Evolutionary conservation across 2,329 filamentous ascomycete species (phyloP), one percentile per base, ranked within the genome.

Genomic region (Conoideocrella luteorostrata): DNA sequence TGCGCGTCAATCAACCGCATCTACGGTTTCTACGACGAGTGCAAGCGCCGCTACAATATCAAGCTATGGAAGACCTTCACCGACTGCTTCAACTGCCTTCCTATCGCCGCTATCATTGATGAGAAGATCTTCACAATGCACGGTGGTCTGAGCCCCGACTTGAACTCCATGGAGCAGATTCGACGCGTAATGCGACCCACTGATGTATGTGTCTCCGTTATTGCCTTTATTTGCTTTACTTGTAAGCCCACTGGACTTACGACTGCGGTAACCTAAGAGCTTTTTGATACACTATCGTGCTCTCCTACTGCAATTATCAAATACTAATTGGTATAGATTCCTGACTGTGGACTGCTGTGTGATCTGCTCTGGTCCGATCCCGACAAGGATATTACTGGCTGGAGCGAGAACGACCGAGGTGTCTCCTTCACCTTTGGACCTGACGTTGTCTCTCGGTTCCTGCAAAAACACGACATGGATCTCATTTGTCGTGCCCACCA

Each of bases 121-220:
- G 93, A 96, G 77, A 98, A 97, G 84, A 98, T 98, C 64, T 97
- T 98, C 75, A 96, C 90, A 63, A 96, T 98, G 91, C 93, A 98
- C 71, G 93, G 93, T 63, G 93, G 93, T 62, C 73, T 98, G 60
- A 96, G 89, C 68, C 93, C 93, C 35, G 93, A 96, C 65, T 77
- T 98, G 54, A 96, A 97, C 78, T 96, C 90, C 26, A 98, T 98
- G 93, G 93, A 98, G 75, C 91, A 98, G 75, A 98, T 98, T 59
- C 88, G 93, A 65, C 86, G 91, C 57, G 91, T 98, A 56, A 97
- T 97, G 90, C 86, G 93, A 60, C 93, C 93, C 49, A 98, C 93
- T 58, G 93, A 98, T 77, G 91, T 97, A 80, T 75, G 90, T 80
- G 50, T n/a, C 17, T 15, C 17, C 23, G 15, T 5, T 28, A 17